Conservation (phyloP, 306 rosid species). For the Vigna unguiculata region DNA sequence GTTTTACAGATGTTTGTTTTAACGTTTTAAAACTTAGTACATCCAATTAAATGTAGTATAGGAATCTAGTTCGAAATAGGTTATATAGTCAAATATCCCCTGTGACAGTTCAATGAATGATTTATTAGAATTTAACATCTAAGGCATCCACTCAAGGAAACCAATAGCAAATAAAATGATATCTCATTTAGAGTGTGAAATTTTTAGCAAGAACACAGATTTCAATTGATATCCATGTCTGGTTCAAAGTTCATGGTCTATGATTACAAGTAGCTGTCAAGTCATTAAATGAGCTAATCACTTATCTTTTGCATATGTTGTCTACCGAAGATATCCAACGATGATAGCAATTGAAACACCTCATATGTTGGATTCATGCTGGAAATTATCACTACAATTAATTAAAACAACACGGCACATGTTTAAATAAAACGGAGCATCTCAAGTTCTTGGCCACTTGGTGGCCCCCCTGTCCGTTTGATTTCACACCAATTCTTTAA, state of each 20-base stretch:
- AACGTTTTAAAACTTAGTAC: too few species aligned
- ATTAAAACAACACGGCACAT: constrained; percentile 41
- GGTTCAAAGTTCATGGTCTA: not conserved
- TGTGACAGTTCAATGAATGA: too few species aligned
- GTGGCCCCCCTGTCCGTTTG: constrained; percentile 35
- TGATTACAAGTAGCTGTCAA: constrained; percentile 17
- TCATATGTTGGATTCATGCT: constrained; percentile 34
- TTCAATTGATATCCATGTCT: not conserved
- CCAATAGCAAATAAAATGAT: not conserved
- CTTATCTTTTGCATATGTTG: not conserved
- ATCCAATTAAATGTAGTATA: too few species aligned
- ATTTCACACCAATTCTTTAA: constrained; percentile 30
- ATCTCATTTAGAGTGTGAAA: too few species aligned
- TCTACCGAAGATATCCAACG: constrained; percentile 1
- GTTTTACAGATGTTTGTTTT: constrained; percentile 9
- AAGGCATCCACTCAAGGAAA: too few species aligned
- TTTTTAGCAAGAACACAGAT: not conserved
- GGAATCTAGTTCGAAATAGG: too few species aligned
- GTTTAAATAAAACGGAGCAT: constrained; percentile 43
- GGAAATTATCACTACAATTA: constrained; percentile 41
- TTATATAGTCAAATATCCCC: too few species aligned
- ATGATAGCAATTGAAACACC: constrained; percentile 1
- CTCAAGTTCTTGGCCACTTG: constrained; percentile 24
- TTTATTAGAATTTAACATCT: too few species aligned
- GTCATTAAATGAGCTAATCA: not conserved